A percentile compares a stretch with the other conserved stretches of the same genome.
Evolutionary conservation across 768 basidiomycete genomes (phyloP).

Genomic region (Naematelia encephala): DNA sequence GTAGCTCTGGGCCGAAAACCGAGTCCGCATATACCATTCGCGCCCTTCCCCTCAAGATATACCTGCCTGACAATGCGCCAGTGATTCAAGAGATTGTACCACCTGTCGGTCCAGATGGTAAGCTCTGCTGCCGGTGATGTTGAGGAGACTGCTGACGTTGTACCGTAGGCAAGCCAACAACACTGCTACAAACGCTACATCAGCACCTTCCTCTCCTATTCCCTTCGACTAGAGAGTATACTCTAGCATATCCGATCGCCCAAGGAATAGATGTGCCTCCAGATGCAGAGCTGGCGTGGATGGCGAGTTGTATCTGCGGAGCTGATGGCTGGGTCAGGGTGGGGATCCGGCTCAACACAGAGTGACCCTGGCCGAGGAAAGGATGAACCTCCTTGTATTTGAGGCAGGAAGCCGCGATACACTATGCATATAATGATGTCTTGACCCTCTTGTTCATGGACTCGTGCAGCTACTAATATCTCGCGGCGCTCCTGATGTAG

Average conservation of each 20-base stretch:
- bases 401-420: neutral
- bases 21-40: slow-evolving; percentile 85
- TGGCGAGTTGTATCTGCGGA: slow-evolving; percentile 85
- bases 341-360: slow-evolving; percentile 56
- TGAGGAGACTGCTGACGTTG: neutral
- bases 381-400: neutral
- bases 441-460: too few relatives aligned
- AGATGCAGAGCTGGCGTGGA: slow-evolving; percentile 88
- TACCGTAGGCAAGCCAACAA: slow-evolving; percentile 65
- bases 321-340: slow-evolving; percentile 95
- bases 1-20: slow-evolving; percentile 55
- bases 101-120: slow-evolving; percentile 74
- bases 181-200: slow-evolving; percentile 66
- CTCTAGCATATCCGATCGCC: slow-evolving; percentile 69
- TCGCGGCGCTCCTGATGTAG: too few relatives aligned
- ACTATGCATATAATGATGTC: neutral
- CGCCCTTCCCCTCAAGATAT: slow-evolving; percentile 82
- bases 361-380: neutral
- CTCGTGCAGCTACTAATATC: too few relatives aligned
- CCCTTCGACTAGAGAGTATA: slow-evolving; percentile 56
- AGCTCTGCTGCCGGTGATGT: slow-evolving; percentile 1
- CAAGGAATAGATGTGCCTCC: slow-evolving; percentile 80
- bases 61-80: slow-evolving; percentile 78
- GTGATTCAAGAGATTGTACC: slow-evolving; percentile 85
- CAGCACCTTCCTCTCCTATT: slow-evolving; percentile 75